Evolutionary conservation across 1,284 basidiomycete species (phyloP).

Genomic region (Wallemia ichthyophaga): DNA sequence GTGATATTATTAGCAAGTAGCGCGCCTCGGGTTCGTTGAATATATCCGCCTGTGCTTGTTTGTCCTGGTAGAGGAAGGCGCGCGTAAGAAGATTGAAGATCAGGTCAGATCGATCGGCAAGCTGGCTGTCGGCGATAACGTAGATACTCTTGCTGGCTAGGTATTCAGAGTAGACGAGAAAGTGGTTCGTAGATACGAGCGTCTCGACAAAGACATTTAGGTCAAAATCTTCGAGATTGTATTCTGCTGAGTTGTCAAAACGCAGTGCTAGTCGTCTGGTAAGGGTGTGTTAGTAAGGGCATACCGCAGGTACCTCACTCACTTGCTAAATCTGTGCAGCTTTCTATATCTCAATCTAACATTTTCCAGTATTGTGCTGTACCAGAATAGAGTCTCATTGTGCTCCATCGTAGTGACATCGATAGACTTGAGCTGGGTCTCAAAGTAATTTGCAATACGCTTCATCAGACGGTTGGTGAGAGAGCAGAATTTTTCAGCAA

Average conservation of each 20-base stretch:
- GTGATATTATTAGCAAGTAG: conserved; percentile 67
- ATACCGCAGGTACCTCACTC: conserved; percentile 8
- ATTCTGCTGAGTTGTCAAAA: conserved; percentile 89
- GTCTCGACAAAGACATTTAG: conserved; percentile 50
- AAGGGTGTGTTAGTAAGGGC: not conserved
- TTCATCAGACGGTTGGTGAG: conserved; percentile 69
- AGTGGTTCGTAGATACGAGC: conserved; percentile 63
- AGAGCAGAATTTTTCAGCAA: conserved; percentile 70
- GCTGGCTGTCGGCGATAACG: conserved; percentile 53
- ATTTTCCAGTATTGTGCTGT: conserved; percentile 71
- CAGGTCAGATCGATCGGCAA: conserved; percentile 50
- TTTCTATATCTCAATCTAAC: conserved; percentile 79
- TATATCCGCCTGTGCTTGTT: conserved; percentile 15
- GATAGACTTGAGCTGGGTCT: conserved; percentile 64
- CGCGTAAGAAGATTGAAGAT: conserved; percentile 40
- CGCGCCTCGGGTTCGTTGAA: conserved; percentile 15
- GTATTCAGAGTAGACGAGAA: conserved; percentile 69
- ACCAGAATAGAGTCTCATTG: conserved; percentile 62
- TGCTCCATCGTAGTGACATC: conserved; percentile 29
- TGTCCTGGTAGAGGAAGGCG: not conserved
- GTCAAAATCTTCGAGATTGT: conserved; percentile 47
- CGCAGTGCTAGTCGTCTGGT: conserved; percentile 42
- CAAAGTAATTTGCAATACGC: conserved; percentile 72
- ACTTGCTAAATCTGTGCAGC: conserved; percentile 73
- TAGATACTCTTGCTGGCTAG: conserved; percentile 84